Evolutionary conservation across 176 grass and related monocot species (phyloP), one percentile per base, ranked within the genome.

Genomic region (Phragmites australis): DNA sequence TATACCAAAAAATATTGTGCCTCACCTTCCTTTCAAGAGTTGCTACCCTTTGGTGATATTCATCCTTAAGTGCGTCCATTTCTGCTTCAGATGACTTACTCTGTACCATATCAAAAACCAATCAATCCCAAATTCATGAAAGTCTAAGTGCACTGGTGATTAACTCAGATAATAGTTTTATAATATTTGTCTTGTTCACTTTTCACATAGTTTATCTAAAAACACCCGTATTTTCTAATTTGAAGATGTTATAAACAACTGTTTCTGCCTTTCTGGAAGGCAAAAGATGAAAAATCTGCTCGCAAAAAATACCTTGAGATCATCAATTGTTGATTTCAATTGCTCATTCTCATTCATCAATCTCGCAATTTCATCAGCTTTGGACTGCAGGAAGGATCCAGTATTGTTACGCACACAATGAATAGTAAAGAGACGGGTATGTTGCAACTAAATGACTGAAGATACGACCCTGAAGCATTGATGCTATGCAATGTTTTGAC

Each of bases 1-100:
- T 18, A 44, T 17, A 75, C 49, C 51, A 57, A 58, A 58, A 75
- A 9, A 68, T 32, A 70, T 70, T 52, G 26, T 57, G 48, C 45
- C 57, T 58, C 67, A 96, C 97, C 97, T 99, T 99, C 75, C 97
- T 96, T 90, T 99, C 97, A 91, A 99, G 97, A 82, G 93, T 93
- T 82, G 97, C 65, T 67, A 99, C 93, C 69, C 91, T 93, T 54
- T 96, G 97, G 76, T 96, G 93, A 82, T 90, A 99, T 91, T 99
- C 97, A 47, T 99, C 97, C 71, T 89, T 93, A 64, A 99, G 86
- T 0, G 82, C 80, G 65, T 99, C 97, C 72, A 96, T 86, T 78
- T 99, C 97, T 27, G 81, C 85, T 70, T 99, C 93, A 76, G 62
- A 55, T 48, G 93, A 91, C 52, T 96, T 99, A 30, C 82, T 87